These are phyloP conservation scores for Fusarium tupiense DNA, from an alignment of 2,329 filamentous ascomycete genomes.

Conservation along the genomic window DNA sequence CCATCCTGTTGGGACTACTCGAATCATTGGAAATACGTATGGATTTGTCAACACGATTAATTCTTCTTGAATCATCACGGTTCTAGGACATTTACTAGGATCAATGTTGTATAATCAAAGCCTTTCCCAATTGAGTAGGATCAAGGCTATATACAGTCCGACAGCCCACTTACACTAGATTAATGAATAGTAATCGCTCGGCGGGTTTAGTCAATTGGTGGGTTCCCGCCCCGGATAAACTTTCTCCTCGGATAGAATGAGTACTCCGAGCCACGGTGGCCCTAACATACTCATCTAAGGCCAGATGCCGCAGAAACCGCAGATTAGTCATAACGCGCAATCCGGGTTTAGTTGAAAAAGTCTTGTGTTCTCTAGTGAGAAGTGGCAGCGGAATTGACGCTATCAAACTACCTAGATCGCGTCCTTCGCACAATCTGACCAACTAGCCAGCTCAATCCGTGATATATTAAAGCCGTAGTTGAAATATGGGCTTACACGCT, in stretches of 20 bases:
- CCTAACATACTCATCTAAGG: too few relatives aligned
- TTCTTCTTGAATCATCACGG: rapidly evolving
- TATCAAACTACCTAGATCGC: too few relatives aligned
- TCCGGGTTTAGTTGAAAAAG: too few relatives aligned
- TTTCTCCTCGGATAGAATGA: neutral
- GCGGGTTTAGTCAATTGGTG: neutral
- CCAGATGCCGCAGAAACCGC: too few relatives aligned
- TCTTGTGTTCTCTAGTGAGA: too few relatives aligned
- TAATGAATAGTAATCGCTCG: neutral
- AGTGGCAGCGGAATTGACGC: too few relatives aligned
- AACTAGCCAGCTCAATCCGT: too few relatives aligned
- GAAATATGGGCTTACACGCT: neutral
- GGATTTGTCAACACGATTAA: neutral
- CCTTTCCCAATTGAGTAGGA: neutral
- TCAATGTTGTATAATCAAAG: too few relatives aligned
- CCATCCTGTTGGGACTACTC: neutral
- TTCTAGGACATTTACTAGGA: neutral
- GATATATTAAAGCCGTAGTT: too few relatives aligned
- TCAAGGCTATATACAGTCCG: neutral
- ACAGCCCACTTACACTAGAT: neutral
- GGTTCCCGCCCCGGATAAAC: neutral
- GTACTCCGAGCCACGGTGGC: too few relatives aligned
- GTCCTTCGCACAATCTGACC: too few relatives aligned
- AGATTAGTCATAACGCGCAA: too few relatives aligned
- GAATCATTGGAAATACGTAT: rapidly evolving